Percentiles rank a stretch among this genome's conserved stretches.
Evolutionary conservation across 495 filamentous ascomycete genomes (phyloP).

Genomic region (Symbiotaphrina buchneri): DNA sequence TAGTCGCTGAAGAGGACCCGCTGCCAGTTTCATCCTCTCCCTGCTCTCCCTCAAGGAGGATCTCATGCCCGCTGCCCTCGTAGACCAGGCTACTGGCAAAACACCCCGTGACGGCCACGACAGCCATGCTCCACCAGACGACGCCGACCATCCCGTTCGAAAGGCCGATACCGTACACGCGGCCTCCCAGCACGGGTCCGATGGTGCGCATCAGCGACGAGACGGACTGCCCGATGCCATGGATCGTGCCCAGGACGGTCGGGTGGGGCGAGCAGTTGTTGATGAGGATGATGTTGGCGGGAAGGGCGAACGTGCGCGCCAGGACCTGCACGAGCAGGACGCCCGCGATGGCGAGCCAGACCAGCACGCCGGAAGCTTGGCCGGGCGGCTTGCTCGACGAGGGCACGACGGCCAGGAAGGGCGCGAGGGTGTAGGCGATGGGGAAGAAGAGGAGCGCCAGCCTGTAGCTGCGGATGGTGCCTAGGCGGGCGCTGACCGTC

Average conservation of each 20-base stretch:
- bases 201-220: conserved; percentile 33
- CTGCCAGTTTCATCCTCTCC: no score
- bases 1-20: no score
- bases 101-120: conserved; percentile 35
- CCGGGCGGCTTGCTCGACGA: conserved; percentile 9
- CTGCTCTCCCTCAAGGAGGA: conserved; percentile 15
- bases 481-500: conserved; percentile 29
- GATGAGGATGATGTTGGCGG: conserved; percentile 42
- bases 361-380: conserved; percentile 35
- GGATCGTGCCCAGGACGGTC: conserved; percentile 39
- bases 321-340: conserved; percentile 46
- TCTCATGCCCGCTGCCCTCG: conserved; percentile 32
- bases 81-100: conserved; percentile 41
- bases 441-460: conserved; percentile 39
- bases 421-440: conserved; percentile 37
- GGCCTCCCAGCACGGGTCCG: conserved; percentile 42
- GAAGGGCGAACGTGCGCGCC: conserved; percentile 48
- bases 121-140: conserved; percentile 49
- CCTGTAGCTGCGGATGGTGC: conserved; percentile 36
- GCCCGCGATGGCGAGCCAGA: conserved; percentile 37
- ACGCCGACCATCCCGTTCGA: conserved; percentile 39
- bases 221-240: conserved; percentile 45
- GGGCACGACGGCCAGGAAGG: conserved; percentile 42
- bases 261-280: conserved; percentile 44
- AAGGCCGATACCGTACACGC: conserved; percentile 38